Conservation (phyloP, 768 basidiomycete species). For the Termitomyces sp. region DNA sequence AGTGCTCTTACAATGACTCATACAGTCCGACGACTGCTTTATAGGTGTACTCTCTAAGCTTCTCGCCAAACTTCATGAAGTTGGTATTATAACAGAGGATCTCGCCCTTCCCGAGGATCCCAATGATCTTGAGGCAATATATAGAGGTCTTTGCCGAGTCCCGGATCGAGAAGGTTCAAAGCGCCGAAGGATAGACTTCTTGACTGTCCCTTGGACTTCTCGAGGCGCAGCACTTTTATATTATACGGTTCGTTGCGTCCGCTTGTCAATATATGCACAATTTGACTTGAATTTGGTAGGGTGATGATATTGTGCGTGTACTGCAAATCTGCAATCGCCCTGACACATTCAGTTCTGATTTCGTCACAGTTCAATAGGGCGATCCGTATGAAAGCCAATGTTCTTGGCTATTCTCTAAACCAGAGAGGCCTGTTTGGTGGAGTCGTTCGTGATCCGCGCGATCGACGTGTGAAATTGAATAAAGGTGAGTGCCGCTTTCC, state of each 20-base stretch:
- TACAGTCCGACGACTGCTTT: not conserved
- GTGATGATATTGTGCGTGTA: conserved; percentile 81
- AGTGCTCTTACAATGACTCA: not conserved
- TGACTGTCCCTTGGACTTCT: conserved; percentile 75
- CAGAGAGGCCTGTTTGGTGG: conserved; percentile 79
- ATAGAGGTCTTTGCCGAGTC: conserved; percentile 76
- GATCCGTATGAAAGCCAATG: conserved; percentile 80
- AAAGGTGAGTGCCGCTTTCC: conserved; percentile 41
- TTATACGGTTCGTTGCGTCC: conserved; percentile 63
- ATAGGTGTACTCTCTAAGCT: conserved; percentile 63
- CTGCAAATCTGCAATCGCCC: conserved; percentile 2
- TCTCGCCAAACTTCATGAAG: conserved; percentile 51
- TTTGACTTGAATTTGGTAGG: conserved; percentile 39
- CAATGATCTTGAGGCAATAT: conserved; percentile 68
- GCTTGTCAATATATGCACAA: not conserved
- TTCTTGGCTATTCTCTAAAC: conserved; percentile 81
- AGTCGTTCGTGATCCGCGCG: conserved; percentile 67
- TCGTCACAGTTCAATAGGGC: conserved; percentile 79
- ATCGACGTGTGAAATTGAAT: conserved; percentile 59
- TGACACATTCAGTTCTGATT: conserved; percentile 6
- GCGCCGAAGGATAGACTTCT: conserved; percentile 81
- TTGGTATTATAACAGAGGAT: conserved; percentile 76
- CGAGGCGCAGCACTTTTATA: conserved; percentile 89
- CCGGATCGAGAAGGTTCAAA: conserved; percentile 40
- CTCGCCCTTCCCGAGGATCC: conserved; percentile 69